phyloP scores from a whole-genome alignment of 345 rosid genomes.

The Eucalyptus tenuipes region DNA sequence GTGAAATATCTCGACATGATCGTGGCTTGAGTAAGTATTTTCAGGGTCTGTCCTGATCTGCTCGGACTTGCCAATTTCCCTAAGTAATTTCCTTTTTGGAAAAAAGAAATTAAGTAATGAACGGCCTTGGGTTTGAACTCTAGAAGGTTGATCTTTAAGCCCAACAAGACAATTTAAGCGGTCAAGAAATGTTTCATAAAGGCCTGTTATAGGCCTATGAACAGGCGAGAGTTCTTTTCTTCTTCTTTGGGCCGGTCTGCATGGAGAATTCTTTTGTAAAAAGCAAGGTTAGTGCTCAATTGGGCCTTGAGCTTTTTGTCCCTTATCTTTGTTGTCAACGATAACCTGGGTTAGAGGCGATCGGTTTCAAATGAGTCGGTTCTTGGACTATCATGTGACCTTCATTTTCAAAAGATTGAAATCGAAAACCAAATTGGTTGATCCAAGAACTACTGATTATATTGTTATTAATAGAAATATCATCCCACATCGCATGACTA shows the following conservation, averaged over 20 bases:
- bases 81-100: rapidly evolving
- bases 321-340: background rate
- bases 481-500: rapidly evolving
- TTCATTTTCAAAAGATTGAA: background rate
- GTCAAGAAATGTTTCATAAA: background rate
- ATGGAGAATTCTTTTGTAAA: background rate
- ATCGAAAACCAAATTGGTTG: background rate
- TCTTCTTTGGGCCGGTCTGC: background rate
- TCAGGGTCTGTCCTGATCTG: rapidly evolving
- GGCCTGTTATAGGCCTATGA: background rate
- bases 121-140: background rate
- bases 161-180: background rate
- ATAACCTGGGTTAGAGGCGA: background rate
- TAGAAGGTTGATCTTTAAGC: background rate
- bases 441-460: rapidly evolving
- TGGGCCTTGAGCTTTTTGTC: background rate
- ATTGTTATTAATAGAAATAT: background rate
- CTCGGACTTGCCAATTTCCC: background rate
- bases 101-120: background rate
- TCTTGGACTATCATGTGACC: background rate
- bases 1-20: background rate
- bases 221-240: background rate
- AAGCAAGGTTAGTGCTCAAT: background rate
- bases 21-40: background rate
- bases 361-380: background rate